Conservation (phyloP, 2,329 filamentous ascomycete genomes). For the Trichoderma brevicompactum region DNA sequence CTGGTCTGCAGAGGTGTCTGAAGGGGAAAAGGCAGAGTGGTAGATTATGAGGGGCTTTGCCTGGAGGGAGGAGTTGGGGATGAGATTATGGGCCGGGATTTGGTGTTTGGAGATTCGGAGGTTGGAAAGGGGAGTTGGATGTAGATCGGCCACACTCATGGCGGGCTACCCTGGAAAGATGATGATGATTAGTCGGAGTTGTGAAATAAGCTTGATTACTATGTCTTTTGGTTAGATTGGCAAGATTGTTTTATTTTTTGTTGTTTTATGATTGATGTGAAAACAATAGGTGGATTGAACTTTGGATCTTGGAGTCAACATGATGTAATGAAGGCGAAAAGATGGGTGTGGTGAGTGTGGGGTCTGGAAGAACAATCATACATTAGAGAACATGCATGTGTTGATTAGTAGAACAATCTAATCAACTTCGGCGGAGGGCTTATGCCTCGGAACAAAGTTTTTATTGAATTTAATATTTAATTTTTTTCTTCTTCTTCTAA, state of each 20-base stretch:
- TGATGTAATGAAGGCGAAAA: constrained; percentile 9
- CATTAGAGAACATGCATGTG: too few relatives aligned
- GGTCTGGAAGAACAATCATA: too few relatives aligned
- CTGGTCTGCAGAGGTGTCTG: not conserved
- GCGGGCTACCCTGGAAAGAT: not conserved
- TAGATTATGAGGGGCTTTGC: constrained; percentile 26
- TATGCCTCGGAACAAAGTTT: not conserved
- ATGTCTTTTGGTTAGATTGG: not conserved
- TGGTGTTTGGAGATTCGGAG: constrained; percentile 20
- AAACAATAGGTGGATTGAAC: not conserved
- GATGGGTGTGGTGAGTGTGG: not conserved
- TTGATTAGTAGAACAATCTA: too few relatives aligned
- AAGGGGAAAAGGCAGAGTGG: constrained; percentile 13
- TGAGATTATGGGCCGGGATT: constrained; percentile 17
- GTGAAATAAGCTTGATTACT: not conserved
- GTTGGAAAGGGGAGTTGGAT: constrained; percentile 9
- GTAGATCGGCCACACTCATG: not conserved
- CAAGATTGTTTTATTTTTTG: not conserved
- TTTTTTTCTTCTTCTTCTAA: not conserved
- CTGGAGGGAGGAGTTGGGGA: constrained; percentile 19
- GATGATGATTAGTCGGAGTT: not conserved
- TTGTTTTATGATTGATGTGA: not conserved
- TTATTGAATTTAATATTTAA: not conserved
- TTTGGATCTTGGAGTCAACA: constrained; percentile 1
- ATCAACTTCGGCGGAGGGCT: not conserved